phyloP scores from a whole-genome alignment of 106 monocot species.

The Posidonia australis region DNA sequence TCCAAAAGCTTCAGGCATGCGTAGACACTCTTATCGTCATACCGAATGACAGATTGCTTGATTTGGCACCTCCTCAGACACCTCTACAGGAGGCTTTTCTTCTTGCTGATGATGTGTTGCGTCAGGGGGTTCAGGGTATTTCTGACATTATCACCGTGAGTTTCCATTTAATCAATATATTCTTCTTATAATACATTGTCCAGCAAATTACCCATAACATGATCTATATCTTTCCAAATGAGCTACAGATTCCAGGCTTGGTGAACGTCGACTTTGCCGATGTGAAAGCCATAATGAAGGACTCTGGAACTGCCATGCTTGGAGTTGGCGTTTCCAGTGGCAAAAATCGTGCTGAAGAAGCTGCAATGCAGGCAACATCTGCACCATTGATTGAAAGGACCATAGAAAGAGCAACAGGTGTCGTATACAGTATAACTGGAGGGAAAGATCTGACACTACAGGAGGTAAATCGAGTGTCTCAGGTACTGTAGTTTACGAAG shows the following conservation, averaged over 20 bases:
- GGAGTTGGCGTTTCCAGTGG: conserved; percentile 25
- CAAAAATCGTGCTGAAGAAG: conserved; percentile 28
- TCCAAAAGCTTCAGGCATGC: conserved; percentile 21
- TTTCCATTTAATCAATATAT: background rate
- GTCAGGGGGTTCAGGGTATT: conserved; percentile 31
- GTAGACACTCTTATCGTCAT: conserved; percentile 32
- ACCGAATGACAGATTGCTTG: conserved; percentile 24
- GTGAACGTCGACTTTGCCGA: conserved; percentile 33
- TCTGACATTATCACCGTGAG: conserved; percentile 28
- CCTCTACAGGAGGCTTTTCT: conserved; percentile 29
- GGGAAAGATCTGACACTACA: conserved; percentile 28
- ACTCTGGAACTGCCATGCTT: conserved; percentile 30
- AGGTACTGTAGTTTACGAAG: conserved; percentile 4
- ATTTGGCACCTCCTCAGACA: conserved; percentile 22
- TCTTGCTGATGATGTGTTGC: conserved; percentile 30
- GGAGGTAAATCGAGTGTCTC: conserved; percentile 24
- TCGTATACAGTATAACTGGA: conserved; percentile 28
- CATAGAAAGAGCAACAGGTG: conserved; percentile 25
- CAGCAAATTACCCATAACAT: background rate
- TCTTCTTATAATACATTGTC: no score
- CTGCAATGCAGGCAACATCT: conserved; percentile 22
- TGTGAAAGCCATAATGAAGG: conserved; percentile 29
- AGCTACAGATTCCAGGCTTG: conserved; percentile 24
- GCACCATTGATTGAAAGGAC: conserved; percentile 23
- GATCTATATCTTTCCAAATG: background rate